A percentile compares a stretch with the other conserved stretches of the same genome.
phyloP scores from a whole-genome alignment of 306 rosid species.

The Cucumis melo region DNA sequence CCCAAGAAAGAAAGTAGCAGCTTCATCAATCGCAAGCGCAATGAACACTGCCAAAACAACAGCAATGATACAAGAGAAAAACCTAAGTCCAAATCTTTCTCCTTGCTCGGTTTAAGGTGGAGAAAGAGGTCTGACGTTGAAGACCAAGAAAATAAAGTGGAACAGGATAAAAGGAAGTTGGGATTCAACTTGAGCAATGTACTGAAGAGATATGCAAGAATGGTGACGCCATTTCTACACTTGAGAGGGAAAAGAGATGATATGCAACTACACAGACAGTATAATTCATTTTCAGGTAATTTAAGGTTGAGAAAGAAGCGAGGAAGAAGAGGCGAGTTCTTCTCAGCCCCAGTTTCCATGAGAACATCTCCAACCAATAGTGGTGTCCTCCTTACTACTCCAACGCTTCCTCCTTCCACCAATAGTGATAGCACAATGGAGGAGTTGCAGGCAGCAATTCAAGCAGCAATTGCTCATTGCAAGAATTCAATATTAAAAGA shows the following conservation, averaged over 20 bases:
- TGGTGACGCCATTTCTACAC: conserved; percentile 26
- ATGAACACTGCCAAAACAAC: conserved; percentile 2
- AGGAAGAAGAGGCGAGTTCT: conserved; percentile 47
- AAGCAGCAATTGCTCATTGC: conserved; percentile 98
- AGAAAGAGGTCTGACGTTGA: conserved; percentile 28
- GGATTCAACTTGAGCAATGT: conserved; percentile 34
- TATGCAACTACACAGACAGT: conserved; percentile 18
- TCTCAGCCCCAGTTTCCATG: conserved; percentile 93
- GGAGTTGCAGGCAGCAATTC: conserved; percentile 95
- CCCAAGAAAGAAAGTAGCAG: conserved; percentile 12
- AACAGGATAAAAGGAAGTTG: conserved; percentile 25
- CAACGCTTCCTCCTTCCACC: conserved; percentile 13
- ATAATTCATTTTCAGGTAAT: conserved; percentile 69
- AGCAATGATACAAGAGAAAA: conserved; percentile 19
- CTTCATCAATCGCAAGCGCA: conserved; percentile 12
- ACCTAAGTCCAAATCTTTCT: conserved; percentile 50
- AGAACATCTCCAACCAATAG: conserved; percentile 81
- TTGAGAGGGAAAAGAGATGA: conserved; percentile 36
- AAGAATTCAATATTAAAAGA: conserved; percentile 69
- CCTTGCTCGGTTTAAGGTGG: conserved; percentile 34
- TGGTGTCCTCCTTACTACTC: conserved; percentile 23
- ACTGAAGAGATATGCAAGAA: conserved; percentile 38
- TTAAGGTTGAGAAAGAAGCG: conserved; percentile 31
- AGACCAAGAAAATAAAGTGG: conserved; percentile 31
- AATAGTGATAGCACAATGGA: conserved; percentile 81